phyloP scores from a whole-genome alignment of 1,284 basidiomycete genomes.

The Cutaneotrichosporon spelunceum region DNA sequence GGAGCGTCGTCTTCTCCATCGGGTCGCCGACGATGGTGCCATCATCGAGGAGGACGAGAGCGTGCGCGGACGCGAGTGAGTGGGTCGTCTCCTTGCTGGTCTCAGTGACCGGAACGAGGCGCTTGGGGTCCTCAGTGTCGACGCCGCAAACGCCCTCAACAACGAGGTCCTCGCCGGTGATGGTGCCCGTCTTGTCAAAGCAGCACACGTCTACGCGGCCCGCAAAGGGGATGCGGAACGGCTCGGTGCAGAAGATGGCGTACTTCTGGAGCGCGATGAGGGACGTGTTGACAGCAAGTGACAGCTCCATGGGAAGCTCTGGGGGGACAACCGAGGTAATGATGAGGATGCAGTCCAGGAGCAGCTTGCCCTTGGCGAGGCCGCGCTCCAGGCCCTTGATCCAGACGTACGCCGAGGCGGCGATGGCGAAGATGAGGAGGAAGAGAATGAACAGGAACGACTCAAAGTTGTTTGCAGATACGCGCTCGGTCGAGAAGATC shows the following conservation, averaged over 20 bases:
- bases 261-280: conserved; percentile 89
- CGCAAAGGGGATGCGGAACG: conserved; percentile 90
- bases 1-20: conserved; percentile 97
- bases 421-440: conserved; percentile 90
- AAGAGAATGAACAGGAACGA: conserved; percentile 95
- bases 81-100: conserved; percentile 74
- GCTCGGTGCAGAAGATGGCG: conserved; percentile 95
- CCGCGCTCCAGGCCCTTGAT: conserved; percentile 86
- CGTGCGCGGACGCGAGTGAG: conserved; percentile 90
- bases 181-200: conserved; percentile 97
- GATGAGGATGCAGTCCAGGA: conserved; percentile 89
- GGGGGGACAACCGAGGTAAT: conserved; percentile 94
- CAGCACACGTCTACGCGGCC: conserved; percentile 94
- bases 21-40: conserved; percentile 94
- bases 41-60: conserved; percentile 83
- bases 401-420: conserved; percentile 95
- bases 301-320: conserved; percentile 93
- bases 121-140: conserved; percentile 61
- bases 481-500: conserved; percentile 93
- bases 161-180: conserved; percentile 91
- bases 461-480: conserved; percentile 90
- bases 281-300: conserved; percentile 88
- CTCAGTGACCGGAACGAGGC: conserved; percentile 74
- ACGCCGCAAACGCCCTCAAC: conserved; percentile 86
- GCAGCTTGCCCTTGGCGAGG: conserved; percentile 85